Evolutionary conservation across 257 asterid species (phyloP).

Genomic region (Eucommia ulmoides): DNA sequence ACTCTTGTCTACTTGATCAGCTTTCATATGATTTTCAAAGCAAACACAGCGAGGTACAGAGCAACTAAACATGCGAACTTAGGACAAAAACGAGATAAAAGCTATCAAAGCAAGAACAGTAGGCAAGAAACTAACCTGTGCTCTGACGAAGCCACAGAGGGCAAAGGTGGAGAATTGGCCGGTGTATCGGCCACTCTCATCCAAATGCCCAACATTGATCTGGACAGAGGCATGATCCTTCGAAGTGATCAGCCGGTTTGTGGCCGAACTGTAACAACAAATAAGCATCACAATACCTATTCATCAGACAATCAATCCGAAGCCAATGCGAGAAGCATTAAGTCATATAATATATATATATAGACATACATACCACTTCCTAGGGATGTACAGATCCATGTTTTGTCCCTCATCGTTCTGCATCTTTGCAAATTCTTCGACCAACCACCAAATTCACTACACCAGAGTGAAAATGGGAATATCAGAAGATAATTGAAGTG

Average conservation of each 20-base stretch:
- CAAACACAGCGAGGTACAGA: too few species aligned
- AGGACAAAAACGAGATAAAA: too few species aligned
- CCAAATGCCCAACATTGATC: constrained; percentile 21
- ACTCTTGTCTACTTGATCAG: too few species aligned
- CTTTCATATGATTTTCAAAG: too few species aligned
- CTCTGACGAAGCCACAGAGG: constrained; percentile 18
- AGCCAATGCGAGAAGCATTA: too few species aligned
- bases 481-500: too few species aligned
- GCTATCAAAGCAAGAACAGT: too few species aligned
- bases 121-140: constrained; percentile 1
- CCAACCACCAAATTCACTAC: too few species aligned
- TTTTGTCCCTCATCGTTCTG: constrained; percentile 71
- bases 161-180: constrained; percentile 17
- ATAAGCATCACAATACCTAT: neutral
- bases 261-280: constrained; percentile 10
- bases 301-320: neutral
- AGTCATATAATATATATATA: neutral
- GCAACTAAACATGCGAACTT: too few species aligned
- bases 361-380: constrained; percentile 37
- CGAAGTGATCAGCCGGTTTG: constrained; percentile 22
- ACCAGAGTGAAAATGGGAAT: too few species aligned
- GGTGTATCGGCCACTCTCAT: constrained; percentile 15
- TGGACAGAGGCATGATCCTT: constrained; percentile 26
- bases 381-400: constrained; percentile 69
- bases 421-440: too few species aligned